These are phyloP conservation scores for Noccaea bulbosa DNA, from an alignment of 345 rosid genomes.

Conservation along the genomic window DNA sequence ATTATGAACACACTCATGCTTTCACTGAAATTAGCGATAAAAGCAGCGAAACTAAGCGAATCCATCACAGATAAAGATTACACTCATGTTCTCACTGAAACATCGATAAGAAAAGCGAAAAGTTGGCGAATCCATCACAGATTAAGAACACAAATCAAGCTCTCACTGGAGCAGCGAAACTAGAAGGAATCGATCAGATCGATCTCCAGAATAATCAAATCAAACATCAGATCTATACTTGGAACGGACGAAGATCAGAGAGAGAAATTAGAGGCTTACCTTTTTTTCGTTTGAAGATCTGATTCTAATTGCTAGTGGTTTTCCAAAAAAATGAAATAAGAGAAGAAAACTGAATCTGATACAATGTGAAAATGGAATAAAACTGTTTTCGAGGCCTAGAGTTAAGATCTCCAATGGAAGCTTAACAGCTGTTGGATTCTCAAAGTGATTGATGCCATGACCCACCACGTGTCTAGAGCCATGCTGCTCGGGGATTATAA, in stretches of 20 bases:
- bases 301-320: constrained; percentile 27
- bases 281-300: constrained; percentile 26
- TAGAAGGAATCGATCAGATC: constrained; percentile 12
- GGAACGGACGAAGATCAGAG: constrained; percentile 18
- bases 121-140: not conserved
- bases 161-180: constrained; percentile 6
- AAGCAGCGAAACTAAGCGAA: not conserved
- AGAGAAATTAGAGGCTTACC: constrained; percentile 8
- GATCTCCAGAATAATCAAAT: not conserved
- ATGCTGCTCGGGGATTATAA: not conserved
- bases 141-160: not conserved
- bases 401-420: too few species aligned
- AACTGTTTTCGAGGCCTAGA: constrained; percentile 36
- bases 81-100: not conserved
- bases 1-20: not conserved
- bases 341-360: constrained; percentile 27
- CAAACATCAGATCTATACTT: constrained; percentile 21
- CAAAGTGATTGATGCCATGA: not conserved
- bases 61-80: not conserved
- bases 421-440: constrained; percentile 29
- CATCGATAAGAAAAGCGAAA: not conserved
- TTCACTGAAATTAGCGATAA: not conserved
- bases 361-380: constrained; percentile 13
- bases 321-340: constrained; percentile 1
- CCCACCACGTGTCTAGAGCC: constrained; percentile 28